Evolutionary conservation across 1,284 basidiomycete species (phyloP).

Genomic region (Ustilago tritici): DNA sequence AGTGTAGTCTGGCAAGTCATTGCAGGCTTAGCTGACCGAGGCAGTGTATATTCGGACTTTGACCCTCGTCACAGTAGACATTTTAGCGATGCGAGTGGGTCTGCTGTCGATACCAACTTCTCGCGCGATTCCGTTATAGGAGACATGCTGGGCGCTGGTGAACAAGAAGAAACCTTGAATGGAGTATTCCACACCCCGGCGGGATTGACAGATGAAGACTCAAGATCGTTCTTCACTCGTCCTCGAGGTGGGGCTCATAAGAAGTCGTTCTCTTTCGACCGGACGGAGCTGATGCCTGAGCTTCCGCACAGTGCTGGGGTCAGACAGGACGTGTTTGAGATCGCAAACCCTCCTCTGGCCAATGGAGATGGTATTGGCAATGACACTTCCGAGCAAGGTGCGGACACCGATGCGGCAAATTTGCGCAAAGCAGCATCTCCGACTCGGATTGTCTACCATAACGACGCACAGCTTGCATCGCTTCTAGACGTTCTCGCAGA

Average conservation of each 20-base stretch:
- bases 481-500: conserved; percentile 53
- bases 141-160: conserved; percentile 1
- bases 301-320: background rate
- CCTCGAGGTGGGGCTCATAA: conserved; percentile 20
- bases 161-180: background rate
- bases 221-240: conserved; percentile 50
- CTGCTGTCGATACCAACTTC: background rate
- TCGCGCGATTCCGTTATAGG: background rate
- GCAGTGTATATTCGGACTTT: conserved; percentile 55
- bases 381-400: conserved; percentile 6
- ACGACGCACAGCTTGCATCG: conserved; percentile 58
- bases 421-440: conserved; percentile 34
- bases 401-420: conserved; percentile 13
- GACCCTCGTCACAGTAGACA: conserved; percentile 28
- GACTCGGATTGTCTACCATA: conserved; percentile 62
- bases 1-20: conserved; percentile 65
- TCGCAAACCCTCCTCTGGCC: conserved; percentile 18
- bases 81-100: conserved; percentile 11
- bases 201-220: conserved; percentile 52
- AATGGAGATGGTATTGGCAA: background rate
- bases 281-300: background rate
- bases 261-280: conserved; percentile 41
- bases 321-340: conserved; percentile 24
- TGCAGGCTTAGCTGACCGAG: conserved; percentile 56
- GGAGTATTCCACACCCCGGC: conserved; percentile 26